Evolutionary conservation across 2,329 filamentous ascomycete genomes (phyloP), one percentile per base, ranked within the genome.

Genomic region (Aspergillus pseudonomiae): DNA sequence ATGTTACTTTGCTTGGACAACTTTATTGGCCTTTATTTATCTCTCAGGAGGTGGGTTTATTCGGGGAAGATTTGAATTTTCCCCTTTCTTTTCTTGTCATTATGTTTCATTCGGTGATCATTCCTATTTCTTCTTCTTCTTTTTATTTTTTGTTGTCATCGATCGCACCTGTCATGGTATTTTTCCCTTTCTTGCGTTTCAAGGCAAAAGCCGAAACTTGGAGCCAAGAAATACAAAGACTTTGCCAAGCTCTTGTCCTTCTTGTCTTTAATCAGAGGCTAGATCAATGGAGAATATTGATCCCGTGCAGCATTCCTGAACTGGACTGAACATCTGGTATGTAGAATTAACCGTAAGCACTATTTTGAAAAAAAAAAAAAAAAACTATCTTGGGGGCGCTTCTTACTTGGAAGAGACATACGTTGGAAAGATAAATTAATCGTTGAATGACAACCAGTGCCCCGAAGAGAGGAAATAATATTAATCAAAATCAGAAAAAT

Each of bases 211-310:
- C 52, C 52, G 52, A 54, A 54, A 60, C 48, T 16, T 41, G 28
- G 30, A 54, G 58, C 58, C 48, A 60, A 60, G 58, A 60, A 54
- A 46, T 50, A 52, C 45, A 59, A 59, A 48, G 54, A 45, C 60
- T 57, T 34, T 46, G 60, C 70, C 71, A 72, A 71, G 66, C 72
- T 72, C 70, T 65, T 41, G 68, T 69, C 63, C 61, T 65, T 69
- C 66, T 67, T 57, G 43, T 64, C 45, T 50, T 61, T 59, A 67
- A 70, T 67, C 63, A 61, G 32, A 54, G 52, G 52, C 52, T 36
- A 54, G 52, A 54, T 54, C 52, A 39, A 54, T 36, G 32, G 30
- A 54, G 52, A 54, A 54, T 54, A 54, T 54, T 67, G 61, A 68
- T 68, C 65, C 58, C 65, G 63, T 66, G 57, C 62, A 65, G 66